Base-by-base conservation (phyloP, 768 basidiomycete species). In the Neoboletus subvelutipes region DNA sequence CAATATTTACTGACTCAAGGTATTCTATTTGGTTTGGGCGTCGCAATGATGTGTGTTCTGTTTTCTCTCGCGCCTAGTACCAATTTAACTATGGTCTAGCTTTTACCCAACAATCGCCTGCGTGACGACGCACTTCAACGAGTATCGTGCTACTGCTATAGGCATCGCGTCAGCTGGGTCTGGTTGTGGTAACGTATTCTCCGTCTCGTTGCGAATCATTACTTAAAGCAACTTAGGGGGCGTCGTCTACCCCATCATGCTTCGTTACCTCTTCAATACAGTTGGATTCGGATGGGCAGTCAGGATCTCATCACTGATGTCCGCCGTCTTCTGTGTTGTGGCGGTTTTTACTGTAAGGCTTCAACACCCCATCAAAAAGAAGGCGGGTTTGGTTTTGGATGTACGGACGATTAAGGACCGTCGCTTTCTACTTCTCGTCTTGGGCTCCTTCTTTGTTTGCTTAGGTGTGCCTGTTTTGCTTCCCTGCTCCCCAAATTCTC, bases 151-250 rank as follows among this genome's bases (percentile, higher is more conserved):
- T 4, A 85, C 89, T 2, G 88, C 90, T 0, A 74, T 88, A 37
- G 90, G 90, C 2, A 73, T 92, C 54, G 85, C 83, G 18, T 77
- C 82, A 1, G 82, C 88, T 34, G 90, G 90, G n/a, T 85, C 85
- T 26, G 81, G 86, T 54, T 67, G 82, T 54, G 86, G 86, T 84
- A 56, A 58, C 24, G 52, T 52, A 10, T 50, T 47, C 51, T 50
- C 55, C 54, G 50, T 56, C 53, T n/a, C 5, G 1, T 20, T 64
- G 62, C 42, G 56, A 53, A 62, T 70, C 61, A 41, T 52, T 49
- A 50, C 72, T 65, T 22, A 62, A 55, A 34, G 55, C 3, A 24
- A 24, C 33, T 49, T 64, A 81, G 90, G 90, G 24, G 87, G 87
- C 11, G 84, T 88, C 4, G 71, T 86, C n/a, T 88, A 82, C 60